A percentile compares a stretch with the other conserved stretches of the same genome.
Evolutionary conservation across 2,329 filamentous ascomycete genomes (phyloP).

Genomic region (Botrytis medusae): DNA sequence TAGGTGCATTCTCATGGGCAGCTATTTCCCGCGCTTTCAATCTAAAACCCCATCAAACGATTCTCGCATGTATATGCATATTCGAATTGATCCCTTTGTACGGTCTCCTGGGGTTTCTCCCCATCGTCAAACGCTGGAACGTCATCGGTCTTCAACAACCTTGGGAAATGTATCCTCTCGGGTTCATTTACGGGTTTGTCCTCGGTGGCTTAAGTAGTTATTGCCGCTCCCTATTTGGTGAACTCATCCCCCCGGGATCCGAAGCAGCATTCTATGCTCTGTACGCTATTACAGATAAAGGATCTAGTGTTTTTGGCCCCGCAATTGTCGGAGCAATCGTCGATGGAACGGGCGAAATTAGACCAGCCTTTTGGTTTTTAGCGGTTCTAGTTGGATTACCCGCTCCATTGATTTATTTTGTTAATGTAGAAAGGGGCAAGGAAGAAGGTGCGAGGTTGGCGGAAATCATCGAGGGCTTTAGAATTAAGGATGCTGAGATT

Average conservation of each 20-base stretch:
- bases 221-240: slow-evolving; percentile 86
- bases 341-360: slow-evolving; percentile 74
- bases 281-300: slow-evolving; percentile 97
- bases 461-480: slow-evolving; percentile 31
- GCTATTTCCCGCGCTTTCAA: slow-evolving; percentile 68
- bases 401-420: slow-evolving; percentile 77
- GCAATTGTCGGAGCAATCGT: slow-evolving; percentile 91
- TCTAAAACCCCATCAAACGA: slow-evolving; percentile 78
- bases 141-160: slow-evolving; percentile 81
- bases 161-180: slow-evolving; percentile 95
- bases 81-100: slow-evolving; percentile 95
- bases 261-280: slow-evolving; percentile 85
- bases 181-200: slow-evolving; percentile 87
- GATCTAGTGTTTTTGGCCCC: slow-evolving; percentile 88
- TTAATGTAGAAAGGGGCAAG: slow-evolving; percentile 78
- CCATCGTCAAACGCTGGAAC: slow-evolving; percentile 71
- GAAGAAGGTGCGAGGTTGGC: slow-evolving; percentile 65
- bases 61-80: slow-evolving; percentile 80
- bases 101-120: slow-evolving; percentile 83
- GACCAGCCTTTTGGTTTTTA: slow-evolving; percentile 88
- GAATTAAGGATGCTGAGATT: slow-evolving; percentile 18
- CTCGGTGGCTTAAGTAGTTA: slow-evolving; percentile 90
- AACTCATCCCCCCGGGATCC: slow-evolving; percentile 87
- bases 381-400: slow-evolving; percentile 78
- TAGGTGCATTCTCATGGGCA: slow-evolving; percentile 88